Evolutionary conservation across 2,329 filamentous ascomycete species (phyloP), one percentile per base, ranked within the genome.

Genomic region (Exophiala sideris): DNA sequence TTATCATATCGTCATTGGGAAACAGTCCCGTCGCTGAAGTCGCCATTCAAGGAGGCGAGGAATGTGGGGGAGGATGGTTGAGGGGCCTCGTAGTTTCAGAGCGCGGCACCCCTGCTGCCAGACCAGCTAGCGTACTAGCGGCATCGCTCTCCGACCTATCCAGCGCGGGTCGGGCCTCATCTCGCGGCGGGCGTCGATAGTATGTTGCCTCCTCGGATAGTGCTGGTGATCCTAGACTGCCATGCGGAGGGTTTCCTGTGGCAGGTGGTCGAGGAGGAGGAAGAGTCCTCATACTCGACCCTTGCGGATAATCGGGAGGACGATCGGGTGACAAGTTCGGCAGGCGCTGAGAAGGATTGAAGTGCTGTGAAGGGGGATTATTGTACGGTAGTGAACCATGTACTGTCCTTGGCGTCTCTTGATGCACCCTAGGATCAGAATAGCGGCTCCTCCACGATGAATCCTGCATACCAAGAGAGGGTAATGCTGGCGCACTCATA

Each of bases 81-180:
- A 40, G 38, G n/a, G 56, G 45, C 35, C 33, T 55, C 10, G 41
- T 21, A 10, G 48, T 46, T 3, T 57, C 49, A 16, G 57, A 20
- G 9, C 57, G 51, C 9, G 54, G 33, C 8, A 48, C 48, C 18
- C 45, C 57, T 11, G 54, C 45, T 32, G 62, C 61, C 10, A 64
- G 52, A 10, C 55, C 61, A 16, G 62, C 62, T 21, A 63, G 49
- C 9, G 61, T 52, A 36, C 41, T 60, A 14, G 59, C 59, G 11
- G 62, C 62, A 45, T 64, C 61, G 48, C 51, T 63, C 44, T 62
- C 61, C 20, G 59, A 60, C 10, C 52, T 46, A 12, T 59, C 57
- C 10, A 61, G 21, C 3, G 34, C 45, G 6, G 53, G 24, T 39
- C 51, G 48, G 18, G 18, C 32, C 10, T 56, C 56, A 11, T 56